Evolutionary conservation across 2,329 filamentous ascomycete species (phyloP).

Genomic region (Aureobasidium leucospermi): DNA sequence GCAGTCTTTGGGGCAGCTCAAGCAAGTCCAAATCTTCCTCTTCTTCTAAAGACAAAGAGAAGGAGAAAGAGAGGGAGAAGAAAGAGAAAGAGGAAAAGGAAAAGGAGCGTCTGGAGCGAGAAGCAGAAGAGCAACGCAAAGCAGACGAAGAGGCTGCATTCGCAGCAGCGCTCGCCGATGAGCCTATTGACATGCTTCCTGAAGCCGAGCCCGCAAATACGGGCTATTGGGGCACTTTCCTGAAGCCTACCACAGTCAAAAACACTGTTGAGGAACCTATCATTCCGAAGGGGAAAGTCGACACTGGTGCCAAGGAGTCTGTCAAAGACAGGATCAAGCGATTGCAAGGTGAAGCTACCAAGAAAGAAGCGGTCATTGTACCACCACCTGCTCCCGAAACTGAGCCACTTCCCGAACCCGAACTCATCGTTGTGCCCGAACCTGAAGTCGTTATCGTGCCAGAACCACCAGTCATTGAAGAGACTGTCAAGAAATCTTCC

Average conservation of each 20-base stretch:
- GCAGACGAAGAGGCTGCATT: constrained; percentile 29
- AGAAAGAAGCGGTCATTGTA: background rate
- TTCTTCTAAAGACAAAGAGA: constrained; percentile 27
- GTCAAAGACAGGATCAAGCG: constrained; percentile 49
- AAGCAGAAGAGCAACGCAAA: constrained; percentile 26
- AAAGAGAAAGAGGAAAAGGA: constrained; percentile 38
- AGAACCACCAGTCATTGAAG: constrained; percentile 10
- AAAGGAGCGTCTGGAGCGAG: constrained; percentile 28
- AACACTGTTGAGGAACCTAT: constrained; percentile 34
- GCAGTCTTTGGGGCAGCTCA: constrained; percentile 23
- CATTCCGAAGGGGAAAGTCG: constrained; percentile 36
- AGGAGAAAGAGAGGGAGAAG: constrained; percentile 39
- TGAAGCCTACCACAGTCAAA: constrained; percentile 40
- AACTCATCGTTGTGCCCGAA: constrained; percentile 17
- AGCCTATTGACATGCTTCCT: constrained; percentile 28
- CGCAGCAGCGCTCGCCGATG: constrained; percentile 29
- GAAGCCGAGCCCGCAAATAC: constrained; percentile 30
- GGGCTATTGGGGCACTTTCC: constrained; percentile 38
- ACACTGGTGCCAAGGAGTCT: constrained; percentile 35
- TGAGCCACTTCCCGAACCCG: constrained; percentile 22
- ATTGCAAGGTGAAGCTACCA: constrained; percentile 29
- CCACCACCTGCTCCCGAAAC: constrained; percentile 19
- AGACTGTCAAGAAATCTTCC: constrained; percentile 14
- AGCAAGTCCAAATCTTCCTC: constrained; percentile 28
- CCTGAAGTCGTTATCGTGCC: background rate